phyloP scores from a whole-genome alignment of 2,329 filamentous ascomycete genomes.

The Pseudogymnoascus sp. region DNA sequence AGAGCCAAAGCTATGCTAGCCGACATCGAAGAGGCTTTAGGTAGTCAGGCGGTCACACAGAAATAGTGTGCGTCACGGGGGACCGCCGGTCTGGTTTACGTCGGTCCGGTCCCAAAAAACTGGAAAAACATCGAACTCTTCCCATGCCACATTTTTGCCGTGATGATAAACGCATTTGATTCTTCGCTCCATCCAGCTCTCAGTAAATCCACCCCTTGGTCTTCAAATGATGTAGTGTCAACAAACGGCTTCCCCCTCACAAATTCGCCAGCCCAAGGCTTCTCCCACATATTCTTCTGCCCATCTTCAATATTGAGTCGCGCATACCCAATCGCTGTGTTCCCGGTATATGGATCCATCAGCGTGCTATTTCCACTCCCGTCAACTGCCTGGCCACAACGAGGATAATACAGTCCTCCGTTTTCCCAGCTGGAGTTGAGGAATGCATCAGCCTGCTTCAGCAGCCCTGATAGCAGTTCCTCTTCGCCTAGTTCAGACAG shows the following conservation, averaged over 20 bases:
- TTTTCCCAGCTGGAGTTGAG: constrained; percentile 29
- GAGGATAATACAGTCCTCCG: constrained; percentile 31
- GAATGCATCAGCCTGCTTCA: constrained; percentile 25
- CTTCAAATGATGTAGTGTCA: not conserved
- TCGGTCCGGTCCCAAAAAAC: no score
- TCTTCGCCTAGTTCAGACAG: constrained; percentile 29
- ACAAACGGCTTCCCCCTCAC: constrained; percentile 13
- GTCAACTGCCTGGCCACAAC: constrained; percentile 23
- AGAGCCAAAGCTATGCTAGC: not conserved
- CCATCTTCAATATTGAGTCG: constrained; percentile 32
- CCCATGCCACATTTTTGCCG: constrained; percentile 8
- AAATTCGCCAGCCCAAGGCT: constrained; percentile 22
- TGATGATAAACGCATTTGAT: constrained; percentile 5
- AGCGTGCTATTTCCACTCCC: constrained; percentile 21
- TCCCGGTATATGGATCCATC: constrained; percentile 32
- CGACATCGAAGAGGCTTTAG: not conserved
- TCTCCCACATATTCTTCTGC: constrained; percentile 30
- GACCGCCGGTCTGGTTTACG: no score
- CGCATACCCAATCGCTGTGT: constrained; percentile 31
- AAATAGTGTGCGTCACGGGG: no score
- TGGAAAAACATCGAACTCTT: not conserved
- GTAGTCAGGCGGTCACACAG: not conserved
- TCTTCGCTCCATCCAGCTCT: not conserved
- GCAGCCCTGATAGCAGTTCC: constrained; percentile 17
- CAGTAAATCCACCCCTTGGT: constrained; percentile 7